Conservation (phyloP, 805 yeast genomes). For the Candida montana region DNA sequence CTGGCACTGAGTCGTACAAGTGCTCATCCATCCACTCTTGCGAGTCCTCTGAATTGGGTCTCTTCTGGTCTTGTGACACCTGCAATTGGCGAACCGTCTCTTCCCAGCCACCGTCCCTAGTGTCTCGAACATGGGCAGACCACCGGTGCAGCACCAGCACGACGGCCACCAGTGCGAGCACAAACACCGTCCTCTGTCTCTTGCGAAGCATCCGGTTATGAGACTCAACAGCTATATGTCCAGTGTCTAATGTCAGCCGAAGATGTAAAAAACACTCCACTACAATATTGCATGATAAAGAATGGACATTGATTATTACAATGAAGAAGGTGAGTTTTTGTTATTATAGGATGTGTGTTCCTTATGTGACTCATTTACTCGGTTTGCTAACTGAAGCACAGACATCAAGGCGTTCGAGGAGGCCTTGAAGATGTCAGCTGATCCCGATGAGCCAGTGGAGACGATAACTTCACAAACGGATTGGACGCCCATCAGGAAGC, state of each 20-base stretch:
- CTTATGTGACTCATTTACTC: too few relatives aligned
- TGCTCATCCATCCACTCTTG: not conserved
- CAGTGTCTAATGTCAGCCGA: too few relatives aligned
- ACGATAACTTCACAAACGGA: conserved; percentile 39
- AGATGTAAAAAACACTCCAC: too few relatives aligned
- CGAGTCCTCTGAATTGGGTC: not conserved
- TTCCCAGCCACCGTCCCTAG: too few relatives aligned
- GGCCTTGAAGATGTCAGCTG: conserved; percentile 24
- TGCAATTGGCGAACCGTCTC: not conserved
- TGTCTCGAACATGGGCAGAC: too few relatives aligned
- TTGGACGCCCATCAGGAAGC: conserved; percentile 40
- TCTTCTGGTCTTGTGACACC: not conserved
- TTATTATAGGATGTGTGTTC: too few relatives aligned
- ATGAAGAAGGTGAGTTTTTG: conserved; percentile 21
- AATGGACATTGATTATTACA: conserved; percentile 27
- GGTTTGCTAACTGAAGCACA: conserved; percentile 1
- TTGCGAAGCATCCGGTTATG: not conserved
- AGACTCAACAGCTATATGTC: too few relatives aligned
- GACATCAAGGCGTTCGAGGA: conserved; percentile 33
- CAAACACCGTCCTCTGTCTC: not conserved
- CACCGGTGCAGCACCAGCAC: too few relatives aligned
- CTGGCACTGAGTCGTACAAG: not conserved
- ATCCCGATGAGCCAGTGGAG: conserved; percentile 22
- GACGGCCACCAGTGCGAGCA: not conserved
- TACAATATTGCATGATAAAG: too few relatives aligned